Percentiles rank a stretch among this genome's conserved stretches.
These are phyloP conservation scores for Venturia aucupariae DNA, from an alignment of 2,329 filamentous ascomycete genomes.

Conservation along the genomic window DNA sequence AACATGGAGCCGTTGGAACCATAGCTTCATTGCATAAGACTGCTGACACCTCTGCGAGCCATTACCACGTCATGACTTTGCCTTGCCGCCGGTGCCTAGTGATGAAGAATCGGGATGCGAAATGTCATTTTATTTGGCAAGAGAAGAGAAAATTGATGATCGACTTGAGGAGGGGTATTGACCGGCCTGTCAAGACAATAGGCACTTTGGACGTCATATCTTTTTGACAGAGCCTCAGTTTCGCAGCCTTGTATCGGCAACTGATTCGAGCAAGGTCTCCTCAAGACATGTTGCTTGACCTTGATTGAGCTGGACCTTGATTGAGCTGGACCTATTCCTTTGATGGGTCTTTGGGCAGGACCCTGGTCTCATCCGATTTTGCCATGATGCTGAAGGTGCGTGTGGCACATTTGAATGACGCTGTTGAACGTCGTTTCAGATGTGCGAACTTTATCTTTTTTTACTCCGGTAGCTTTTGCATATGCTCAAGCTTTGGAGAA, in stretches of 20 bases:
- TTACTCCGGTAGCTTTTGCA: background rate
- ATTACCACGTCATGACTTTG: background rate
- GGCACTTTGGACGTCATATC: no score
- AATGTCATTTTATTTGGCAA: background rate
- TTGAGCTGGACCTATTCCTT: background rate
- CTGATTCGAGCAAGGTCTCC: background rate
- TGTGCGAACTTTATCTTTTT: background rate
- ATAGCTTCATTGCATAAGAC: no score
- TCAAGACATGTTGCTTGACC: background rate
- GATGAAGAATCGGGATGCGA: background rate
- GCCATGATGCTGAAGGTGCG: background rate
- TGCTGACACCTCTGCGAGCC: no score
- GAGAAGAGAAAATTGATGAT: background rate
- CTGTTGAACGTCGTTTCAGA: no score
- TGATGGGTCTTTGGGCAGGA: background rate
- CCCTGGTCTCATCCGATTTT: background rate
- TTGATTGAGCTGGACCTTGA: background rate
- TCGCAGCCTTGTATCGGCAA: no score
- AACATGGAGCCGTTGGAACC: no score
- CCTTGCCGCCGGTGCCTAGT: background rate
- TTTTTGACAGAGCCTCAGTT: no score
- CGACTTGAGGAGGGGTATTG: background rate
- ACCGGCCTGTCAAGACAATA: no score
- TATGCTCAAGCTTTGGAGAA: background rate
- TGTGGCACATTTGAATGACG: no score